phyloP scores from a whole-genome alignment of 1,139 yeast species.

The Geotrichum reessii region DNA sequence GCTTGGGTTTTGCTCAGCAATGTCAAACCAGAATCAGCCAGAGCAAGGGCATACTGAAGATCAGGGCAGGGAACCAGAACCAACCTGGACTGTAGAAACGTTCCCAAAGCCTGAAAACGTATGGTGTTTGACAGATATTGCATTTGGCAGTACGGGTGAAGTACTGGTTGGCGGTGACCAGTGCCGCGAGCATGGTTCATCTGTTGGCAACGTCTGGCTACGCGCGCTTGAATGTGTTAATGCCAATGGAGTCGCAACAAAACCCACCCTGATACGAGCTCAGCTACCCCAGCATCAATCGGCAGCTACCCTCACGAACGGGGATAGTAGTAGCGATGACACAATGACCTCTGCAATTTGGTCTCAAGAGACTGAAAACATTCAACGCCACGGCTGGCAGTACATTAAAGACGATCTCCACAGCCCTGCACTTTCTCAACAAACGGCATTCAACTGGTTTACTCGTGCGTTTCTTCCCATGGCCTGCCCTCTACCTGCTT shows the following conservation, averaged over 20 bases:
- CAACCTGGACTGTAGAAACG: too few relatives aligned
- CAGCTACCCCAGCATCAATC: not conserved
- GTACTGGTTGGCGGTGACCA: not conserved
- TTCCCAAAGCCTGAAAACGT: not conserved
- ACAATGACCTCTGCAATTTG: not conserved
- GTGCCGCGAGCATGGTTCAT: not conserved
- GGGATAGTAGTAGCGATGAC: not conserved
- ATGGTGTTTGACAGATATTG: not conserved
- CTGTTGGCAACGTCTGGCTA: not conserved
- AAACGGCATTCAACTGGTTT: not conserved
- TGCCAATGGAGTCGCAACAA: not conserved
- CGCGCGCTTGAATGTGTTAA: not conserved
- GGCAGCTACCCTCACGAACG: too few relatives aligned
- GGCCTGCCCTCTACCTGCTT: not conserved
- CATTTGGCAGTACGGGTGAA: not conserved
- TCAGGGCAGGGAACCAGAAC: not conserved
- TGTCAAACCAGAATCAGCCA: not conserved
- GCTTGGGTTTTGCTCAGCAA: not conserved
- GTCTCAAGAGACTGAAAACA: not conserved
- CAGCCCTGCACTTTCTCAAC: not conserved
- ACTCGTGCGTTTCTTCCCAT: not conserved
- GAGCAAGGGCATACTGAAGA: not conserved
- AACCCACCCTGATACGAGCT: not conserved
- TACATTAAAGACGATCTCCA: not conserved
- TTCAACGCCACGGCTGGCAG: not conserved